A percentile compares a stretch with the other conserved stretches of the same genome.
These are phyloP conservation scores for Ziziphus jujuba DNA, from an alignment of 306 rosid species.

Conservation along the genomic window DNA sequence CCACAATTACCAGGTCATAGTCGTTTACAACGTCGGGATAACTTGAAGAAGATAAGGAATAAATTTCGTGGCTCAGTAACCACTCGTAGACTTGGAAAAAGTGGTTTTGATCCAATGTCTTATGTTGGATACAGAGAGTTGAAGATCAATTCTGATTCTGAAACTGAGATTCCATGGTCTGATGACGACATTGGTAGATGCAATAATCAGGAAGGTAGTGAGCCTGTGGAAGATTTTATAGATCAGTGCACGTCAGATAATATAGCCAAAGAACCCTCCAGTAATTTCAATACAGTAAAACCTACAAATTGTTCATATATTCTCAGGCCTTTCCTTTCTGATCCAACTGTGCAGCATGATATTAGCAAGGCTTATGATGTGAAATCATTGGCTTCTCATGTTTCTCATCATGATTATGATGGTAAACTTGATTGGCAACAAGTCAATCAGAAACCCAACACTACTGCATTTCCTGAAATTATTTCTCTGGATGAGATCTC, in stretches of 20 bases:
- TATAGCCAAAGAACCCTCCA: constrained; percentile 22
- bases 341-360: constrained; percentile 37
- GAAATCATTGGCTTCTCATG: constrained; percentile 26
- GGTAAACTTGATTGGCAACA: constrained; percentile 37
- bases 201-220: constrained; percentile 29
- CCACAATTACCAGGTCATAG: constrained; percentile 44
- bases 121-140: constrained; percentile 53
- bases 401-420: constrained; percentile 23
- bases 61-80: constrained; percentile 37
- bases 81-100: constrained; percentile 27
- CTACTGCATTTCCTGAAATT: constrained; percentile 45
- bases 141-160: constrained; percentile 67
- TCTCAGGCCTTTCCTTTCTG: constrained; percentile 37
- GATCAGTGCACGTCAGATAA: constrained; percentile 28
- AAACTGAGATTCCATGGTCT: constrained; percentile 57
- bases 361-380: constrained; percentile 25
- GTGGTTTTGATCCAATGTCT: constrained; percentile 32
- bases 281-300: constrained; percentile 35
- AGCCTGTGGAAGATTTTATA: constrained; percentile 26
- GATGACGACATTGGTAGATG: constrained; percentile 49
- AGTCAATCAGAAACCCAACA: constrained; percentile 29
- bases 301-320: constrained; percentile 16
- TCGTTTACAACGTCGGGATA: constrained; percentile 36
- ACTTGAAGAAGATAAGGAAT: constrained; percentile 48
- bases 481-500: constrained; percentile 43